Evolutionary conservation across 371 early-diverging fungal genomes (phyloP), one percentile per base, ranked within the genome.

Genomic region (Mortierella sp.): DNA sequence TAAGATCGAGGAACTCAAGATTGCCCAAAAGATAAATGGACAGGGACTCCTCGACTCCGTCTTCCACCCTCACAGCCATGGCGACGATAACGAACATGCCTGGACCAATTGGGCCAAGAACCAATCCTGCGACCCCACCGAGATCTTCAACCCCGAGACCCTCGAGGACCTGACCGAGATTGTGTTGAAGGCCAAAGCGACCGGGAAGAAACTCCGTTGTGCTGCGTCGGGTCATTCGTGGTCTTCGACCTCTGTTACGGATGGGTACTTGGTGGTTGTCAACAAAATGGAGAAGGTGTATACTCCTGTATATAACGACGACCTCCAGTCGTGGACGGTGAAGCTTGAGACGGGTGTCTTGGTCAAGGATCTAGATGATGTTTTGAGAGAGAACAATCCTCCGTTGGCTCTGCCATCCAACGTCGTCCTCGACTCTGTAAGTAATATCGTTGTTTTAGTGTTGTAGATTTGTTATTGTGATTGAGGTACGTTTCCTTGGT

Each of bases 371-470:
- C 16, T 84, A 10, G 85, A 88, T 38, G 50, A 77, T 34, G 44
- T 42, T 4, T 52, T 84, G 26, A 55, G 77, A 14, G 6, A 42
- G 0, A 79, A 88, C 68, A 38, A 84, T 19, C 88, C 85, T 11
- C 83, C 88, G 19, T 73, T 84, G 44, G 55, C 88, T 1, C n/a
- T 88, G 48, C 70, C 76, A 13, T 88, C 85, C 1, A 80, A 74
- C 44, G 80, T 80, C 16, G 83, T 76, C 0, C 47, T 80, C n/a
- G 75, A 80, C 42, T 76, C 73, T 11, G 73, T 81, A 54, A 72
- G 71, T 28, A 28, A 14, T 14, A 48, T 48, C 54, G 5, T 16
- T 54, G 54, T 21, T 19, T 1, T 21, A 54, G 16, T 54, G 54
- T 54, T 54, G 54, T 54, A 3, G 42, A 3, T 38, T 55, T 55